These are phyloP conservation scores for Graphium sp. DNA, from an alignment of 2,329 filamentous ascomycete species.

Conservation along the genomic window DNA sequence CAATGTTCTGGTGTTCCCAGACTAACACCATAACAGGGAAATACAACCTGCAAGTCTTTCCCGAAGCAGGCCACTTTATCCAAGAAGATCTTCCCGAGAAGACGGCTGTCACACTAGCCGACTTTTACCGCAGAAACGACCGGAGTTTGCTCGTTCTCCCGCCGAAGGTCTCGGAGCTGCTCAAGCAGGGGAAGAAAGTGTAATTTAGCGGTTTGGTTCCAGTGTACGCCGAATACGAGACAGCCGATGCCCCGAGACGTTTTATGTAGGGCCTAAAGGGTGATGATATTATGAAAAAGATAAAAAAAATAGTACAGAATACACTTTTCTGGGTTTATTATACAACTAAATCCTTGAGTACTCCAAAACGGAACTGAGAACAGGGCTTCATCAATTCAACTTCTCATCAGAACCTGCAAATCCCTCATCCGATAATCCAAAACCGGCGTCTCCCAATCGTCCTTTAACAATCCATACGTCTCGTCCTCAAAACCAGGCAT, in stretches of 20 bases:
- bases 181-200: constrained; percentile 44
- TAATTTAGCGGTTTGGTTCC: constrained; percentile 10
- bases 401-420: constrained; percentile 34
- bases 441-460: constrained; percentile 47
- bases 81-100: constrained; percentile 91
- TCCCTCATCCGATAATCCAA: constrained; percentile 47
- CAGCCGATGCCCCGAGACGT: no score
- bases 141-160: constrained; percentile 70
- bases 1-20: no score
- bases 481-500: constrained; percentile 38
- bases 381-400: constrained; percentile 3
- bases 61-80: constrained; percentile 89
- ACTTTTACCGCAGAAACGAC: constrained; percentile 89
- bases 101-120: constrained; percentile 67
- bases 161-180: constrained; percentile 71
- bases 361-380: not conserved
- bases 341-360: not conserved
- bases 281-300: not conserved
- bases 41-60: constrained; percentile 88
- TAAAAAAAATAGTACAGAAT: not conserved
- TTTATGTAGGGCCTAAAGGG: not conserved
- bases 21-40: constrained; percentile 39
- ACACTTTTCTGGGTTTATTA: not conserved
- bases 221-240: not conserved
- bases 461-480: constrained; percentile 42